Conservation (phyloP, 2,329 filamentous ascomycete species). For the Cytospora schulzeri region DNA sequence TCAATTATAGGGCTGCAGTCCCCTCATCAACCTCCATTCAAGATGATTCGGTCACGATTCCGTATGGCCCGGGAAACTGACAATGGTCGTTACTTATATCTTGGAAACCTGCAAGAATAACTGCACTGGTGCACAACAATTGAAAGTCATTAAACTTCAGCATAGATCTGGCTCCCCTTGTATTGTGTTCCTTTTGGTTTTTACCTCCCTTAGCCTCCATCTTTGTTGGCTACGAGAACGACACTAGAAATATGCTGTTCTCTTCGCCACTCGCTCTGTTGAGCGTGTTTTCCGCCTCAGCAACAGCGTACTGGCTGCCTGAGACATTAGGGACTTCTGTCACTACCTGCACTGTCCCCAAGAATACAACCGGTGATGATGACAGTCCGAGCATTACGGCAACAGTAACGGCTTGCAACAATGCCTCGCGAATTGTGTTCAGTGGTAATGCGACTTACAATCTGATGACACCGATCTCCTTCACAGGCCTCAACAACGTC, state of each 20-base stretch:
- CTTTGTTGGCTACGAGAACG: not conserved
- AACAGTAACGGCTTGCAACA: conserved; percentile 25
- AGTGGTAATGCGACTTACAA: conserved; percentile 28
- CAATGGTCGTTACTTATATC: too few species aligned
- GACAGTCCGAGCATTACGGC: conserved; percentile 28
- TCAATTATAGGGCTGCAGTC: too few species aligned
- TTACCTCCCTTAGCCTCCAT: not conserved
- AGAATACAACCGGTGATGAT: conserved; percentile 28
- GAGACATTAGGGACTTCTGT: conserved; percentile 21
- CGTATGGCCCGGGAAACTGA: too few species aligned
- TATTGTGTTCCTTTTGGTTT: not conserved
- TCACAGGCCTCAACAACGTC: conserved; percentile 28
- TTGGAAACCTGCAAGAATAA: too few species aligned
- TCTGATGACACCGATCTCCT: conserved; percentile 30
- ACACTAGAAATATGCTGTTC: not conserved
- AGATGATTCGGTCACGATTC: too few species aligned
- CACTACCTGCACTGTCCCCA: conserved; percentile 28
- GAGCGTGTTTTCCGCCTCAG: not conserved
- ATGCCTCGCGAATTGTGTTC: conserved; percentile 29
- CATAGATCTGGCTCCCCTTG: too few species aligned
- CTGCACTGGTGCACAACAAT: too few species aligned
- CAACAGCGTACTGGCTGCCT: conserved; percentile 29
- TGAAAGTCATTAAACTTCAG: too few species aligned
- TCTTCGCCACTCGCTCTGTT: not conserved
- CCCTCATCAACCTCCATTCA: too few species aligned